A percentile compares a stretch with the other conserved stretches of the same genome.
phyloP scores from a whole-genome alignment of 768 basidiomycete species.

The Leccinum disarticulatum region DNA sequence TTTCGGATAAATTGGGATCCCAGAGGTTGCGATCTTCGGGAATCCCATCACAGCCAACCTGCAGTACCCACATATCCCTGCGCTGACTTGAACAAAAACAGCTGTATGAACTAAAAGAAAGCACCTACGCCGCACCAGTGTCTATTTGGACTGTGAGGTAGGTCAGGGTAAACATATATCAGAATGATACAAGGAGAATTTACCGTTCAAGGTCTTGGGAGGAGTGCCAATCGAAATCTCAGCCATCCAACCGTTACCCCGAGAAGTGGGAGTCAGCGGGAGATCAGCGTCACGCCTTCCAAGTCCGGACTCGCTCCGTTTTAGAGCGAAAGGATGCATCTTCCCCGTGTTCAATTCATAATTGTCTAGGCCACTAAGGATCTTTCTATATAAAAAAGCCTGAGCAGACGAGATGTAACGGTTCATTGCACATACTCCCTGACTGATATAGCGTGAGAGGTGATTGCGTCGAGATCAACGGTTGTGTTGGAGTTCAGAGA shows the following conservation, averaged over 20 bases:
- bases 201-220: neutral
- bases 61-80: no score
- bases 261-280: neutral
- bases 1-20: no score
- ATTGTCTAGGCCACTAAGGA: neutral
- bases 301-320: neutral
- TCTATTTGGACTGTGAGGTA: neutral
- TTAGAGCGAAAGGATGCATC: neutral
- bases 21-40: no score
- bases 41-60: no score
- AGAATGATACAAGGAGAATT: neutral
- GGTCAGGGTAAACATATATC: neutral
- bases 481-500: neutral
- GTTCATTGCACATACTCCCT: neutral
- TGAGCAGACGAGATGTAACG: neutral
- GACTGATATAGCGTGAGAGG: neutral
- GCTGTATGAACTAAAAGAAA: no score
- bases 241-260: no score
- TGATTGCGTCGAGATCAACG: neutral
- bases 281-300: neutral
- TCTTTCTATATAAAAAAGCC: neutral
- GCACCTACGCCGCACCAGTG: no score
- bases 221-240: neutral
- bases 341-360: neutral
- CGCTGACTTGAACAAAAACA: no score